phyloP scores from a whole-genome alignment of 495 filamentous ascomycete genomes.

The Geopyxis carbonaria region DNA sequence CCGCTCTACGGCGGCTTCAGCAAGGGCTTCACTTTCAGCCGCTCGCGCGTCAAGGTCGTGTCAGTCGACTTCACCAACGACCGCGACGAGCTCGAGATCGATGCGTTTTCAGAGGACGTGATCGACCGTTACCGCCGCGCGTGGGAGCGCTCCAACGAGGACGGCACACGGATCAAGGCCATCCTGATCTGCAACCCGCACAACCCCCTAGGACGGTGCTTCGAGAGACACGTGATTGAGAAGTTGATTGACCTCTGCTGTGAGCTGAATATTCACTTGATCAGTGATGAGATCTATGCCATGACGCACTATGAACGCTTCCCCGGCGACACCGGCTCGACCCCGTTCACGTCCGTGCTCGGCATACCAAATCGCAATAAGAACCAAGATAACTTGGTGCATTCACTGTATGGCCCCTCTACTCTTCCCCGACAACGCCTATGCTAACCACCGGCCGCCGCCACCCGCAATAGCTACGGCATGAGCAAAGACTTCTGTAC shows the following conservation, averaged over 20 bases:
- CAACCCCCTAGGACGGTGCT: conserved; percentile 19
- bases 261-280: conserved; percentile 22
- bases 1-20: not conserved
- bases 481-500: conserved; percentile 2
- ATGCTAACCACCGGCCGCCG: too few relatives aligned
- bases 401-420: not conserved
- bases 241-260: conserved; percentile 19
- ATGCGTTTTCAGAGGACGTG: not conserved
- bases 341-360: conserved; percentile 1
- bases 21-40: not conserved
- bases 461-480: not conserved
- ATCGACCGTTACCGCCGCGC: not conserved
- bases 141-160: conserved; percentile 1
- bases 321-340: not conserved
- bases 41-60: not conserved
- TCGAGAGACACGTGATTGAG: conserved; percentile 12
- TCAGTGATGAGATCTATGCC: conserved; percentile 27
- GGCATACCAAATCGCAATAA: not conserved
- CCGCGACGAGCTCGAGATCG: too few relatives aligned
- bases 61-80: not conserved
- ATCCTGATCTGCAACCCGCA: conserved; percentile 17
- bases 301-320: not conserved
- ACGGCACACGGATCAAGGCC: conserved; percentile 9
- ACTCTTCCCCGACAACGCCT: too few relatives aligned
- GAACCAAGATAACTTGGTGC: not conserved